Evolutionary conservation across 202 grass and related monocot species (phyloP), one percentile per base, ranked within the genome.

Genomic region (Setaria viridis): DNA sequence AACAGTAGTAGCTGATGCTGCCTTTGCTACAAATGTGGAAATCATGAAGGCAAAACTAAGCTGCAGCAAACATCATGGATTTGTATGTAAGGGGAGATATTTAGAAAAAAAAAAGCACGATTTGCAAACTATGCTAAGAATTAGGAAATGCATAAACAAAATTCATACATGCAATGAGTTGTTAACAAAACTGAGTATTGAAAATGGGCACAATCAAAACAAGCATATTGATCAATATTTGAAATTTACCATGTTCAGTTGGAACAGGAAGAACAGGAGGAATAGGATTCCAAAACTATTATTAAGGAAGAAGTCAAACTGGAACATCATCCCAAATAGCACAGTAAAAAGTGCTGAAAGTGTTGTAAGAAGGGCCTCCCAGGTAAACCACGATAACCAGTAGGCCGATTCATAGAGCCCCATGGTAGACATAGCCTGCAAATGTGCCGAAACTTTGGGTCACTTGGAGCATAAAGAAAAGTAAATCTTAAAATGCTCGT

Each of bases 291-390:
- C 78, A 43, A 96, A 99, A 62, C 59, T 91, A 86, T 99, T 99
- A 72, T 96, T 32, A 77, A 92, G 86, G 80, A 99, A 99, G 81
- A 99, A 99, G 53, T 99, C 74, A 30, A 99, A 99, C 76, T 92
- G 96, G 84, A 99, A 99, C 91, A 99, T 99, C 96, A 99, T 95
- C 53, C 96, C 96, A 77, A 99, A 99, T 12, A 99, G 88, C 7
- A 99, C 96, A 3, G 90, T 96, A 64, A 96, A 92, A 84, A 99
- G 96, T 42, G 93, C 90, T 69, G 96, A 91, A 41, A 94, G 0
- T 20, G 94, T 74, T 70, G 97, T 99, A 75, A 95, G 88, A 65
- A 95, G 68, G 73, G 96, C 88, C 88, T 99, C 91, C 96, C 96
- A 99, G 6, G 93, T 94, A 77, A 99, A 88, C 96, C 97, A 94